Percentiles rank a stretch among this genome's conserved stretches.
Evolutionary conservation across 164 flowering plant species (phyloP).

Genomic region (Nymphaea colorata): DNA sequence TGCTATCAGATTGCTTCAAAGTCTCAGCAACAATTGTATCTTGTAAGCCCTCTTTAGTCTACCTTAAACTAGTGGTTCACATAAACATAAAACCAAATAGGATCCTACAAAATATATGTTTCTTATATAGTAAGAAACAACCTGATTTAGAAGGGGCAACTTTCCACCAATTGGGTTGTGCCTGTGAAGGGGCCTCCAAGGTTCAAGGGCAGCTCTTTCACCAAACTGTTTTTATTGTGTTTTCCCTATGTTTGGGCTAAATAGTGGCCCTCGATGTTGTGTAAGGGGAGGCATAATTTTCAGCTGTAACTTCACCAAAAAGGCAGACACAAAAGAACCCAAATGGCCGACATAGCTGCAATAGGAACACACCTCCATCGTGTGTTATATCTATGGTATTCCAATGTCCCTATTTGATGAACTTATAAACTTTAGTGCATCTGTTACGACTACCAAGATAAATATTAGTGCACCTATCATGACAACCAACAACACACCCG

Average conservation of each 20-base stretch:
- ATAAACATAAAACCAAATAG: neutral
- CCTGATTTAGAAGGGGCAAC: constrained; percentile 68
- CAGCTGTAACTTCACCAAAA: constrained; percentile 60
- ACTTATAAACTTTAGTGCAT: no score
- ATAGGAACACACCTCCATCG: neutral
- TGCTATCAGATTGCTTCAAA: neutral
- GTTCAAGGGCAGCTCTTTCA: constrained; percentile 97
- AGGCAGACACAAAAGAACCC: neutral
- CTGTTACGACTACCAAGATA: no score
- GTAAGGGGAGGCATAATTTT: constrained; percentile 87
- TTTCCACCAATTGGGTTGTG: constrained; percentile 90
- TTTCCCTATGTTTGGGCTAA: constrained; percentile 99
- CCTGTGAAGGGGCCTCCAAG: constrained; percentile 83
- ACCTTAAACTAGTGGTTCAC: neutral
- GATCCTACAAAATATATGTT: neutral
- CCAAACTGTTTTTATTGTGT: constrained; percentile 94
- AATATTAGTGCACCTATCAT: no score
- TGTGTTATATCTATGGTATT: no score
- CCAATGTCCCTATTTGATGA: no score
- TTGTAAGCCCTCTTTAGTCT: neutral
- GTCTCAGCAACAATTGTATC: no score
- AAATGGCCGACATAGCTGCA: neutral
- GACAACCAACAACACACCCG: no score
- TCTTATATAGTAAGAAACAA: neutral
- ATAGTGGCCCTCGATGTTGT: constrained; percentile 95